Evolutionary conservation across 108 stramenopile species (phyloP).

Genomic region (Pseudonitzschia pungens): DNA sequence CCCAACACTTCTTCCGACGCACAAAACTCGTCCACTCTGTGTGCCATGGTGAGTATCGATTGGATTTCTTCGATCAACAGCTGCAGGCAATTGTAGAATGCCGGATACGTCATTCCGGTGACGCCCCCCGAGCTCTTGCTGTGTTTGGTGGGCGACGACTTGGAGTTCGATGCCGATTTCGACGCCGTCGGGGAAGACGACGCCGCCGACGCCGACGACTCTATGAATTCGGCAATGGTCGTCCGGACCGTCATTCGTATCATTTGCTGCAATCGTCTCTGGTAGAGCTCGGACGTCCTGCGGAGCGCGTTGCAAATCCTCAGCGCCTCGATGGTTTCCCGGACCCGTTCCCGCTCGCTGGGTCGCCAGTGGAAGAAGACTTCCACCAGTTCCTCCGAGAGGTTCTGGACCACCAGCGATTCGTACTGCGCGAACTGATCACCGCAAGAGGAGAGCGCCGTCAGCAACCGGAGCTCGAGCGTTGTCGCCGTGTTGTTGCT

Average conservation of each 20-base stretch:
- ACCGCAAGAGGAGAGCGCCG: slow-evolving; percentile 57
- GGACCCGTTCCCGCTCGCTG: slow-evolving; percentile 26
- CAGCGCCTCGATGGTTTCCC: slow-evolving; percentile 57
- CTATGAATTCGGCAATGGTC: slow-evolving; percentile 85
- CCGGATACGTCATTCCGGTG: slow-evolving; percentile 72
- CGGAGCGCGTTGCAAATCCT: slow-evolving; percentile 42
- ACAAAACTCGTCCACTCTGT: slow-evolving; percentile 51
- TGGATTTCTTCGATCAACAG: slow-evolving; percentile 86
- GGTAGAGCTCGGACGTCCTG: slow-evolving; percentile 51
- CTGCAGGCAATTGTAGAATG: slow-evolving; percentile 82
- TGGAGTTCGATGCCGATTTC: no score
- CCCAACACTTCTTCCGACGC: slow-evolving; percentile 32
- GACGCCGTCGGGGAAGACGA: no score
- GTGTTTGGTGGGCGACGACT: not conserved
- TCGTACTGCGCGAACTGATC: slow-evolving; percentile 82
- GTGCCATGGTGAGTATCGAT: slow-evolving; percentile 59
- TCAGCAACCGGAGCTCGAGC: slow-evolving; percentile 47
- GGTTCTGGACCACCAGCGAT: slow-evolving; percentile 70
- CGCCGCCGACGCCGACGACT: slow-evolving; percentile 7
- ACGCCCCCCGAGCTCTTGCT: slow-evolving; percentile 45
- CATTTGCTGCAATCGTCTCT: slow-evolving; percentile 63
- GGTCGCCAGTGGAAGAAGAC: slow-evolving; percentile 73
- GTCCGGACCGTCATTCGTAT: slow-evolving; percentile 86
- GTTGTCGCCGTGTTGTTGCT: slow-evolving; percentile 3
- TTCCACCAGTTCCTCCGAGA: slow-evolving; percentile 80